Evolutionary conservation across 495 filamentous ascomycete genomes (phyloP), one percentile per base, ranked within the genome.

Genomic region (Hyaloscypha bicolor): DNA sequence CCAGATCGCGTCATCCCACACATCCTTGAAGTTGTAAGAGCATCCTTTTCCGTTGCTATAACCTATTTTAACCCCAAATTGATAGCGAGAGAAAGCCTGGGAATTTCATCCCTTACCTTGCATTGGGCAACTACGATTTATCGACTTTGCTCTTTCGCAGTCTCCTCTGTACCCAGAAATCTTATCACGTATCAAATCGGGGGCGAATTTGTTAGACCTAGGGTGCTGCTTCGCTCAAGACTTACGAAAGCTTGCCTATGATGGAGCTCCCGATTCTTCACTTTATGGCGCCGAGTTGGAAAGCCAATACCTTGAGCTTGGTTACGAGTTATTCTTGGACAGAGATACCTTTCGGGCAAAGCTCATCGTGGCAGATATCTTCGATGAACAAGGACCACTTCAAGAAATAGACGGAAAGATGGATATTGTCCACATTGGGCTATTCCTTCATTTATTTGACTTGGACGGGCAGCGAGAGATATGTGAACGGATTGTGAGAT

Each of bases 281-380:
- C 71, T 86, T 33, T 81, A 77, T 68, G 86, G 82, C 8, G 76
- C 75, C n/a, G 83, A 89, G 59, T 68, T 86, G 5, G 67, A 78
- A n/a, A 60, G 73, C 9, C 73, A 77, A 21, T 86, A 86, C 64
- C 77, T 87, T 55, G 75, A 81, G 5, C 72, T 87, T 2, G 83
- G 82, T 4, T 85, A 73, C 59, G 71, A 78, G 12, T 64, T 80
- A 2, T 82, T 78, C 63, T 62, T 56, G 9, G 79, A 80, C 56
- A 14, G 58, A 22, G 70, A 72, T 11, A 72, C n/a, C 0, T 70
- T 76, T 12, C 22, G 59, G 12, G 69, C 62, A 0, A 58, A 69
- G 4, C 74, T 77, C 32, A 45, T 71, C 5, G 25, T 29, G n/a
- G 66, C 52, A 25, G 60, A 67, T 62, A 63, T 69, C 32, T 68